A percentile compares a stretch with the other conserved stretches of the same genome.
These are phyloP conservation scores for Penicillium freii DNA, from an alignment of 2,329 filamentous ascomycete genomes.

Conservation along the genomic window DNA sequence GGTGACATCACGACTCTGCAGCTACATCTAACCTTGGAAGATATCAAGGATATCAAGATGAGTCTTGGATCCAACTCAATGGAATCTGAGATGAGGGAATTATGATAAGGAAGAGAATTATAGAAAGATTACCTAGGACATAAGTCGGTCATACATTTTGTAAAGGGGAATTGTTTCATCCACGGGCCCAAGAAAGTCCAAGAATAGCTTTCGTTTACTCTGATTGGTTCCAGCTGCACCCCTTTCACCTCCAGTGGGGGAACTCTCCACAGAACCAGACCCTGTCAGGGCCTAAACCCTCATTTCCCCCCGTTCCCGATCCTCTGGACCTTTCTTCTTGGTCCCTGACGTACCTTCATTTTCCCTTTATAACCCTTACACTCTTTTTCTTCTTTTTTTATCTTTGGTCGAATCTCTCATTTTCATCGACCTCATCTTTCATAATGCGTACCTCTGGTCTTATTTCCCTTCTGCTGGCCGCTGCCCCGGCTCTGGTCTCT, in stretches of 20 bases:
- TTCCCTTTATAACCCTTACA: constrained; percentile 7
- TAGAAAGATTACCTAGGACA: too few species aligned
- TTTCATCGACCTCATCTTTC: constrained; percentile 5
- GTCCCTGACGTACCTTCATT: constrained; percentile 11
- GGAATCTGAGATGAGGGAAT: neutral
- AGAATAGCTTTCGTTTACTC: neutral
- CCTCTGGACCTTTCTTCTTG: constrained; percentile 7
- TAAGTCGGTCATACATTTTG: too few species aligned
- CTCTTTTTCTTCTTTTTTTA: constrained; percentile 1
- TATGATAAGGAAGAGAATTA: neutral
- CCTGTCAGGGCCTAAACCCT: constrained; percentile 16
- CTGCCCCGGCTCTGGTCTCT: constrained; percentile 50
- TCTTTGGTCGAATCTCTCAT: constrained; percentile 2
- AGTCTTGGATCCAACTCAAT: neutral
- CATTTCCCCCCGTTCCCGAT: constrained; percentile 7
- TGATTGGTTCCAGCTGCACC: neutral
- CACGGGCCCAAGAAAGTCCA: constrained; percentile 7
- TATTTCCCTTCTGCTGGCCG: constrained; percentile 42
- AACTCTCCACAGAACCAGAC: neutral
- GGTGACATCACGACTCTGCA: constrained; percentile 2
- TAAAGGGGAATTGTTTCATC: constrained; percentile 13
- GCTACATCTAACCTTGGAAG: neutral
- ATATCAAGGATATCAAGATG: neutral
- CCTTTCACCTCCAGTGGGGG: constrained; percentile 2
- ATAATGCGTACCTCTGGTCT: constrained; percentile 49